phyloP scores from a whole-genome alignment of 179 eudicot species.

The Drosera spatulata region DNA sequence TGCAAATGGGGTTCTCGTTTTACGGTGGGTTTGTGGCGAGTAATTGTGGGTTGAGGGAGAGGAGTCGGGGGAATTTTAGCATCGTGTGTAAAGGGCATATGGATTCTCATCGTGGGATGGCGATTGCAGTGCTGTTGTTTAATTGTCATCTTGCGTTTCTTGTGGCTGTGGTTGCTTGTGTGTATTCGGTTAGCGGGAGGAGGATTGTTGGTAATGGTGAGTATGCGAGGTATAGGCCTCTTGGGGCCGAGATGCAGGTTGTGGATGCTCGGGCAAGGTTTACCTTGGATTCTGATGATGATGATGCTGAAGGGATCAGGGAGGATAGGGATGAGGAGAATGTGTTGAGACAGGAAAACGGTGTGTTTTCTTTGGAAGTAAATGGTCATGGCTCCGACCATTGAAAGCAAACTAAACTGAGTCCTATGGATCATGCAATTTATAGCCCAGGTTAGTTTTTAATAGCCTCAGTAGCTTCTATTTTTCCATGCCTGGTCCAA shows the following conservation, averaged over 20 bases:
- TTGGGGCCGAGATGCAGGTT: constrained; percentile 44
- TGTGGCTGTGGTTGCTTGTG: constrained; percentile 39
- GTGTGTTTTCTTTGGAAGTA: constrained; percentile 17
- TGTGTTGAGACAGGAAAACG: constrained; percentile 25
- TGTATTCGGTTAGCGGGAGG: constrained; percentile 37
- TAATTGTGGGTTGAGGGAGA: constrained; percentile 29
- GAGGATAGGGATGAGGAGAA: constrained; percentile 25
- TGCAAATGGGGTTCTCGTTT: constrained; percentile 86
- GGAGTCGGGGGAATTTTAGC: constrained; percentile 63
- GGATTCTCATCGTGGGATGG: constrained; percentile 74
- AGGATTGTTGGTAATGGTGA: constrained; percentile 22
- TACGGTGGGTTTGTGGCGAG: constrained; percentile 32
- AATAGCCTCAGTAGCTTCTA: background rate
- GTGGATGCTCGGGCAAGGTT: constrained; percentile 34
- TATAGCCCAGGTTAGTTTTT: background rate
- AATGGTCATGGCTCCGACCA: constrained; percentile 33
- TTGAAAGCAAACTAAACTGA: background rate
- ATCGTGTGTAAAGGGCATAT: constrained; percentile 63
- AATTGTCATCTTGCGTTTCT: constrained; percentile 86
- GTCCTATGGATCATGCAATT: background rate
- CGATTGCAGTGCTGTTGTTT: constrained; percentile 72
- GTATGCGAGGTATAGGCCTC: constrained; percentile 37
- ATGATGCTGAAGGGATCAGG: constrained; percentile 20
- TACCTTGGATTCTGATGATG: constrained; percentile 57
- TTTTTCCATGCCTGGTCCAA: too few species aligned